A percentile compares a stretch with the other conserved stretches of the same genome.
These are phyloP conservation scores for Ramaria rubella DNA, from an alignment of 768 basidiomycete species.

Conservation along the genomic window DNA sequence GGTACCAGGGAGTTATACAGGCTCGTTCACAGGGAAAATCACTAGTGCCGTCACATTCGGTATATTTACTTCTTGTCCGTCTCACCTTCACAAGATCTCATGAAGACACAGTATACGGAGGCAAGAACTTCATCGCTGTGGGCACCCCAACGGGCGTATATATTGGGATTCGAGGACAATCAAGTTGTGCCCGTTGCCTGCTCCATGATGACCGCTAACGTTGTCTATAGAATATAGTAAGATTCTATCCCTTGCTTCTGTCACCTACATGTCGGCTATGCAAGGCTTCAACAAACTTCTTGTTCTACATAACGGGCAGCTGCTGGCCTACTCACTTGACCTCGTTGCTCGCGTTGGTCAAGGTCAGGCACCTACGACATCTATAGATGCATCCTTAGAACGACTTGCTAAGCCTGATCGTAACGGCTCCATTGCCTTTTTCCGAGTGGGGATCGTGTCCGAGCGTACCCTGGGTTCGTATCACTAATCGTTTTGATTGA, in stretches of 20 bases:
- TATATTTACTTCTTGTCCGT: no score
- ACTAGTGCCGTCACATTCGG: conserved; percentile 57
- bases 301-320: conserved; percentile 49
- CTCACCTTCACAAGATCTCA: neutral
- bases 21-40: conserved; percentile 51
- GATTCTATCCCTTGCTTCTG: conserved; percentile 45
- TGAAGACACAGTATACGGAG: conserved; percentile 35
- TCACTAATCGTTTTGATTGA: neutral
- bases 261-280: conserved; percentile 51
- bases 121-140: conserved; percentile 54
- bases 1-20: conserved; percentile 22
- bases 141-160: conserved; percentile 68
- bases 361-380: conserved; percentile 39
- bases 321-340: conserved; percentile 67
- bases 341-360: conserved; percentile 54
- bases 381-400: conserved; percentile 54
- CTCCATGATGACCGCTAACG: neutral
- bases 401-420: conserved; percentile 48
- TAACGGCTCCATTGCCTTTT: conserved; percentile 46
- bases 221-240: conserved; percentile 45
- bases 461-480: conserved; percentile 51
- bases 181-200: neutral
- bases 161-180: conserved; percentile 41
- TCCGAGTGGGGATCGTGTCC: conserved; percentile 46
- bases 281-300: conserved; percentile 60